phyloP scores from a whole-genome alignment of 2,329 filamentous ascomycete genomes.

The Nigrospora oryzae region DNA sequence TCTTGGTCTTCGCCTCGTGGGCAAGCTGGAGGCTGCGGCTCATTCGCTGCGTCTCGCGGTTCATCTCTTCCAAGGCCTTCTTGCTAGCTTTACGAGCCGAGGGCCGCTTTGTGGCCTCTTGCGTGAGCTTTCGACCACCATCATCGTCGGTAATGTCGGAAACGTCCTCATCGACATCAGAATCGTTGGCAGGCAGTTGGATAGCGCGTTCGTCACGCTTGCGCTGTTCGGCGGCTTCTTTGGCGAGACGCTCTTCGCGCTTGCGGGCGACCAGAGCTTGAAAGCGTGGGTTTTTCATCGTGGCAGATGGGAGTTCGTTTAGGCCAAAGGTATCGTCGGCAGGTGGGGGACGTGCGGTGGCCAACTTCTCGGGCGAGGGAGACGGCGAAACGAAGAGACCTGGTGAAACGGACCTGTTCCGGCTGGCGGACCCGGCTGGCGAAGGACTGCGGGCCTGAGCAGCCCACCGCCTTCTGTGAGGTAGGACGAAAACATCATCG shows the following conservation, averaged over 20 bases:
- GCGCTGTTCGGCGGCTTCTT: slow-evolving; percentile 50
- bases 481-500: slow-evolving; percentile 12
- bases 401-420: slow-evolving; percentile 30
- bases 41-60: slow-evolving; percentile 86
- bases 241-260: slow-evolving; percentile 59
- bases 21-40: slow-evolving; percentile 83
- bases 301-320: slow-evolving; percentile 33
- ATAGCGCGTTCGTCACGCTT: slow-evolving; percentile 36
- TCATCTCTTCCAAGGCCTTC: slow-evolving; percentile 92
- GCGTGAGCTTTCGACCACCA: slow-evolving; percentile 57
- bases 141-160: slow-evolving; percentile 54
- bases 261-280: slow-evolving; percentile 67
- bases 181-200: slow-evolving; percentile 20
- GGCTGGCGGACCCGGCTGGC: slow-evolving; percentile 16
- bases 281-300: slow-evolving; percentile 50
- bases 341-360: slow-evolving; percentile 11
- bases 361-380: slow-evolving; percentile 25
- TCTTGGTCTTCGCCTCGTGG: slow-evolving; percentile 83
- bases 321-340: slow-evolving; percentile 32
- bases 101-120: slow-evolving; percentile 49
- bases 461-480: slow-evolving; percentile 15
- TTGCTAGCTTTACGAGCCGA: slow-evolving; percentile 80
- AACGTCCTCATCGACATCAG: slow-evolving; percentile 44
- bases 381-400: slow-evolving; percentile 49
- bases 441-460: slow-evolving; percentile 12